Percentiles rank a stretch among this genome's conserved stretches.
Conservation (phyloP, 495 filamentous ascomycete species). For the Oidiodendron maius region DNA sequence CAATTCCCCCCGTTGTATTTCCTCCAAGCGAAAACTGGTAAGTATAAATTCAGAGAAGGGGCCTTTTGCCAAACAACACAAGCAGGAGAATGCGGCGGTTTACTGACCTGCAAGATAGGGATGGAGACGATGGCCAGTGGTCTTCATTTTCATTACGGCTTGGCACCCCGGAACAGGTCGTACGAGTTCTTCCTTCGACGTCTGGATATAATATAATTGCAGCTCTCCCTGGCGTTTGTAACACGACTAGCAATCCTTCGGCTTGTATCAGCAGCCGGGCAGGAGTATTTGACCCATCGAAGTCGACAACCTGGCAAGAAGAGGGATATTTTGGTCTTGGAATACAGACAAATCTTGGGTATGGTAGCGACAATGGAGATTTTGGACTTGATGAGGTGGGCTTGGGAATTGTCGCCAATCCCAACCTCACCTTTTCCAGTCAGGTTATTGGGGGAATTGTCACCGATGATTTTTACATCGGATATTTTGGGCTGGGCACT, state of each 20-base stretch:
- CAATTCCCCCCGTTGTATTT: no score
- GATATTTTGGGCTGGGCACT: conserved; percentile 16
- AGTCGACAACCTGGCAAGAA: conserved; percentile 40
- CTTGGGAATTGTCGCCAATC: conserved; percentile 27
- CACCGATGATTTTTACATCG: conserved; percentile 11
- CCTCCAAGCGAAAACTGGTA: no score
- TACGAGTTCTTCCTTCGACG: conserved; percentile 32
- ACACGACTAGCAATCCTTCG: background rate
- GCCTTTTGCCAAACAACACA: no score
- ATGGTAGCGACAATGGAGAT: conserved; percentile 12
- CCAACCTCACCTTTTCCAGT: conserved; percentile 37
- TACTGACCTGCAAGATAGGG: no score
- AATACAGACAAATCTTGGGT: conserved; percentile 8
- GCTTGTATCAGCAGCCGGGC: conserved; percentile 41
- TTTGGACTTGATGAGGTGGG: conserved; percentile 47
- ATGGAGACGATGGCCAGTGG: conserved; percentile 30
- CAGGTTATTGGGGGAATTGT: conserved; percentile 43
- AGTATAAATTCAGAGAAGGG: no score
- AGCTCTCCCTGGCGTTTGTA: conserved; percentile 18
- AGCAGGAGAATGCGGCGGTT: no score
- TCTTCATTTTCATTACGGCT: conserved; percentile 30
- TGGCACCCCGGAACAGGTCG: conserved; percentile 25
- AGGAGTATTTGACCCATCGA: conserved; percentile 34
- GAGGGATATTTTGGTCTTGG: conserved; percentile 22
- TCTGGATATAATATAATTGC: conserved; percentile 25